Evolutionary conservation across 768 basidiomycete species (phyloP).

Genomic region (Aureoboletus auriporus): DNA sequence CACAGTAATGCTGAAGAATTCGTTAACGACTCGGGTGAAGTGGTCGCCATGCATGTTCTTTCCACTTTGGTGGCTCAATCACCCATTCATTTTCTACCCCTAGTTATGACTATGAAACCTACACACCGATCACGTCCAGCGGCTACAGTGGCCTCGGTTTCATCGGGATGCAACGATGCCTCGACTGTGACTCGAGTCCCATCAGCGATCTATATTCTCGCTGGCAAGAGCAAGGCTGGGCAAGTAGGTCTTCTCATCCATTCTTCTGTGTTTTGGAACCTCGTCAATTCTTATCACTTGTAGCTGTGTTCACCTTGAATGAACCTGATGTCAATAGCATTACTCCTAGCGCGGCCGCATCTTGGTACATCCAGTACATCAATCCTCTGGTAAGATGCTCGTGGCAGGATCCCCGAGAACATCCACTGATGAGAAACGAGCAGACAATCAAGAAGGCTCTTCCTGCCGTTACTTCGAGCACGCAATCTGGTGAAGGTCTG

Average conservation of each 20-base stretch:
- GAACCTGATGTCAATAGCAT: constrained; percentile 34
- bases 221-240: constrained; percentile 30
- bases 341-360: constrained; percentile 26
- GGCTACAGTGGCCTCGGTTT: constrained; percentile 36
- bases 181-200: constrained; percentile 36
- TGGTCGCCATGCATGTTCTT: constrained; percentile 29
- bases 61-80: neutral
- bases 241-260: constrained; percentile 20
- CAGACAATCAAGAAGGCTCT: constrained; percentile 37
- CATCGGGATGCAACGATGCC: constrained; percentile 38
- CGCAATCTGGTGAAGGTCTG: constrained; percentile 29
- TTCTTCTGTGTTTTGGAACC: neutral
- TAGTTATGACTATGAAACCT: constrained; percentile 34
- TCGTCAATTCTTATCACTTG: neutral
- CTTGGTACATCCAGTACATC: constrained; percentile 35
- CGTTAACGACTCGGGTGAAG: constrained; percentile 33
- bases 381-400: constrained; percentile 31
- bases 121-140: constrained; percentile 31
- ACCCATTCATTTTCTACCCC: neutral
- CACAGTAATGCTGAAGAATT: constrained; percentile 27
- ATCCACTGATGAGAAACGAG: neutral
- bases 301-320: constrained; percentile 35
- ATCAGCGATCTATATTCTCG: constrained; percentile 29
- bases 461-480: constrained; percentile 34
- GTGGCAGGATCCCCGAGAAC: neutral